phyloP scores from a whole-genome alignment of 2,329 filamentous ascomycete genomes.

The Fusarium dimerum region DNA sequence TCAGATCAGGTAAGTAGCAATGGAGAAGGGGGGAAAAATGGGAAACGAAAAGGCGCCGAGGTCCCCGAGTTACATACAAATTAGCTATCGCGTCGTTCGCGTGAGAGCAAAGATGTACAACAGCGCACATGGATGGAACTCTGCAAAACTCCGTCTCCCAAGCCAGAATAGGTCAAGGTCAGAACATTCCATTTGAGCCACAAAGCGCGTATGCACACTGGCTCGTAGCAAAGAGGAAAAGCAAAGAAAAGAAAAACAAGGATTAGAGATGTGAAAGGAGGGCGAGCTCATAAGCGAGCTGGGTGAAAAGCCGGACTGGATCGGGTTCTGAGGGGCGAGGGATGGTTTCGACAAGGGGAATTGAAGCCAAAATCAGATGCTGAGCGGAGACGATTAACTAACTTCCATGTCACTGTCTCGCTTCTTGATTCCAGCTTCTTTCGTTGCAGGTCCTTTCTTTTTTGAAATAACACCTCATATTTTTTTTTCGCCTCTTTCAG shows the following conservation, averaged over 20 bases:
- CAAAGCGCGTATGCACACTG: neutral
- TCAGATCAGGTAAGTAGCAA: neutral
- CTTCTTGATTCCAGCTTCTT: neutral
- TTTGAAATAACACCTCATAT: neutral
- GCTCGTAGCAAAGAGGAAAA: neutral
- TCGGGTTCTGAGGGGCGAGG: no score
- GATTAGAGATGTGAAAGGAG: no score
- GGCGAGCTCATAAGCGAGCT: neutral
- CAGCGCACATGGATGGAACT: no score
- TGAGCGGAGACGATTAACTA: neutral
- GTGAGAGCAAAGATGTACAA: no score
- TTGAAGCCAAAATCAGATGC: neutral
- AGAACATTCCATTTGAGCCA: no score
- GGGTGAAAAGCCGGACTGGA: neutral
- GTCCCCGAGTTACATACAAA: conserved; percentile 8
- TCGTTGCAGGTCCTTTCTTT: no score
- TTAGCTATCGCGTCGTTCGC: neutral
- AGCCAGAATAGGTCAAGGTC: no score
- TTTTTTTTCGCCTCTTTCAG: neutral
- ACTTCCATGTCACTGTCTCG: neutral
- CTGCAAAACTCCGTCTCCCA: no score
- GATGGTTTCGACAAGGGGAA: neutral
- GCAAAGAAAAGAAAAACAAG: no score
- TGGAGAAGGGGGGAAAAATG: neutral
- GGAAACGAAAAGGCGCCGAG: conserved; percentile 3